Evolutionary conservation across 805 yeast genomes (phyloP).

Genomic region (Nakazawaea laoshanensis): DNA sequence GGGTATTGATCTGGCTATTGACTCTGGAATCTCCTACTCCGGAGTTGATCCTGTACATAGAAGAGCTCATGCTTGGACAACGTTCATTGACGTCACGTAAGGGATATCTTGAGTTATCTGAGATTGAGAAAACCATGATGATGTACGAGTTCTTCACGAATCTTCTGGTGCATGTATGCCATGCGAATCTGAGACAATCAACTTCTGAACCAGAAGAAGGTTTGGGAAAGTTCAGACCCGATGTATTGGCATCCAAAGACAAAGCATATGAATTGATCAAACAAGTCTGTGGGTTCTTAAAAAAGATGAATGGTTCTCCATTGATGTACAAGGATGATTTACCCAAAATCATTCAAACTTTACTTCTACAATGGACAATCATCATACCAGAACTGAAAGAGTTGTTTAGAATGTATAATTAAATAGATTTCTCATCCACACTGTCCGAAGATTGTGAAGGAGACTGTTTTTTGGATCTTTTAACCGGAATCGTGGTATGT

Average conservation of each 20-base stretch:
- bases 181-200: too few relatives aligned
- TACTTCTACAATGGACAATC: constrained; percentile 60
- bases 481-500: constrained; percentile 13
- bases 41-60: constrained; percentile 52
- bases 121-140: constrained; percentile 56
- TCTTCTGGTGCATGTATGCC: too few relatives aligned
- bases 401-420: constrained; percentile 29
- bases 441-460: neutral
- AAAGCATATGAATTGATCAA: too few relatives aligned
- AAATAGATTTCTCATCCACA: neutral
- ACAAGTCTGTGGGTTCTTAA: too few relatives aligned
- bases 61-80: constrained; percentile 47
- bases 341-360: too few relatives aligned
- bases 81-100: constrained; percentile 56
- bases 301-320: too few relatives aligned
- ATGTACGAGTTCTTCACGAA: constrained; percentile 64
- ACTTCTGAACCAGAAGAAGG: too few relatives aligned
- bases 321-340: constrained; percentile 50
- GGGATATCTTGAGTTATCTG: constrained; percentile 46
- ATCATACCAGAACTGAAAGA: constrained; percentile 54
- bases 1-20: constrained; percentile 59
- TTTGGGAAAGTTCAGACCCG: too few relatives aligned
- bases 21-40: constrained; percentile 53
- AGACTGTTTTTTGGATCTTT: neutral
- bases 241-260: too few relatives aligned